Conservation (phyloP, 2,329 filamentous ascomycete species). For the Fusarium dimerum region DNA sequence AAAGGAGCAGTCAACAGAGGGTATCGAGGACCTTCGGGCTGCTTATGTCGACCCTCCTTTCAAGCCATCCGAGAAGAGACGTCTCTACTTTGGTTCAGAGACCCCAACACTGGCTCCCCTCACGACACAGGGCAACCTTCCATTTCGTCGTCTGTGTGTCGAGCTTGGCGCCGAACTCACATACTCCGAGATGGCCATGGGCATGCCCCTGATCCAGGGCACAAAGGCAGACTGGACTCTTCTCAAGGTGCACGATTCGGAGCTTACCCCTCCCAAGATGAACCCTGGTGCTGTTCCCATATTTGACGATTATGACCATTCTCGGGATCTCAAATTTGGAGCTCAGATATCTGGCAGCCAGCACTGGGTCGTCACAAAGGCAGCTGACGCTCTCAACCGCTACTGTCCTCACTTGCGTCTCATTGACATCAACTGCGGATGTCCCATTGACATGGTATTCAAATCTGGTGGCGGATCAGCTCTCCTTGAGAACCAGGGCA, state of each 20-base stretch:
- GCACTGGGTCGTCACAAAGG: constrained; percentile 86
- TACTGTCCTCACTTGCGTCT: constrained; percentile 82
- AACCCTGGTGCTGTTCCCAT: constrained; percentile 51
- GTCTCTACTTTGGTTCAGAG: constrained; percentile 90
- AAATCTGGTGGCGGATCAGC: constrained; percentile 86
- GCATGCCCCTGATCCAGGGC: constrained; percentile 84
- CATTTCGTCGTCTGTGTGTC: constrained; percentile 87
- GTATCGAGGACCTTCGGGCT: constrained; percentile 72
- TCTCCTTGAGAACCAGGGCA: constrained; percentile 82
- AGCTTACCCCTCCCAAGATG: constrained; percentile 72
- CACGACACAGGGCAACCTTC: constrained; percentile 94
- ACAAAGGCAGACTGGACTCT: constrained; percentile 92
- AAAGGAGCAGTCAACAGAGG: constrained; percentile 44
- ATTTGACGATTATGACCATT: constrained; percentile 77
- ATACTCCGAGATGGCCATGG: constrained; percentile 98
- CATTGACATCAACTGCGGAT: constrained; percentile 95
- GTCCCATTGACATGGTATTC: constrained; percentile 93
- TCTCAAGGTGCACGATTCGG: constrained; percentile 87
- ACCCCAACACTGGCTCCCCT: constrained; percentile 92
- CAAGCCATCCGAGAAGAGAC: constrained; percentile 88
- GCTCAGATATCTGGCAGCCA: constrained; percentile 92
- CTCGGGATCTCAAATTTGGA: constrained; percentile 83
- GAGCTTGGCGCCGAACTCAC: constrained; percentile 89
- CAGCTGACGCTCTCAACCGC: constrained; percentile 76
- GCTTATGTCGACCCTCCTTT: constrained; percentile 84